These are phyloP conservation scores for Phaeolepiota aurea DNA, from an alignment of 768 basidiomycete genomes.

Conservation along the genomic window DNA sequence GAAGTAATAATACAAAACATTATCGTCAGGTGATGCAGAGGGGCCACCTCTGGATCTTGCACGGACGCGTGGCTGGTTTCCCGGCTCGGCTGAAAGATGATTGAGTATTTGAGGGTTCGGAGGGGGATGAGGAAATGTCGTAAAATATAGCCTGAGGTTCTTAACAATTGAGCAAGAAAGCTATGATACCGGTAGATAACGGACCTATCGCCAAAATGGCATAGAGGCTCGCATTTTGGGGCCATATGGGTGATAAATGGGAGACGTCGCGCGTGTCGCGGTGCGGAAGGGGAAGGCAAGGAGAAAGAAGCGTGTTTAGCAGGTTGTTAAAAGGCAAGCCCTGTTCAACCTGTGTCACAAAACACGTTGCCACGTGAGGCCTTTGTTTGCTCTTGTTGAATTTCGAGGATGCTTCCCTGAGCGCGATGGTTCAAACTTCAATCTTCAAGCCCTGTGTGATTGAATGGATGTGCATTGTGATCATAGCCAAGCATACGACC, in stretches of 20 bases:
- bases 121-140: slow-evolving; percentile 74
- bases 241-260: slow-evolving; percentile 22
- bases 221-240: slow-evolving; percentile 65
- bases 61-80: slow-evolving; percentile 54
- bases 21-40: slow-evolving; percentile 63
- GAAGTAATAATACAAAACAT: slow-evolving; percentile 80
- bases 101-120: slow-evolving; percentile 65
- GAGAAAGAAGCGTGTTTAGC: slow-evolving; percentile 13
- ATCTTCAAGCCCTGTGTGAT: too few species aligned
- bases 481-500: too few species aligned
- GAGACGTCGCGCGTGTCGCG: slow-evolving; percentile 13
- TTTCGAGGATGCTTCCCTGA: not conserved
- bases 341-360: slow-evolving; percentile 9
- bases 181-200: too few species aligned
- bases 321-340: slow-evolving; percentile 11
- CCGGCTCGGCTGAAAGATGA: slow-evolving; percentile 38
- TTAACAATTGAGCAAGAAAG: slow-evolving; percentile 6
- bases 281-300: slow-evolving; percentile 9
- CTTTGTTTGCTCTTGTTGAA: slow-evolving; percentile 6
- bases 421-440: too few species aligned
- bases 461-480: too few species aligned
- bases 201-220: slow-evolving; percentile 73
- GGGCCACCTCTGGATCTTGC: slow-evolving; percentile 50
- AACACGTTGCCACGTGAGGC: slow-evolving; percentile 12
- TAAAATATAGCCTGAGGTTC: slow-evolving; percentile 74